Conservation (phyloP, 1,284 basidiomycete genomes). For the Leccinum subrobustum region DNA sequence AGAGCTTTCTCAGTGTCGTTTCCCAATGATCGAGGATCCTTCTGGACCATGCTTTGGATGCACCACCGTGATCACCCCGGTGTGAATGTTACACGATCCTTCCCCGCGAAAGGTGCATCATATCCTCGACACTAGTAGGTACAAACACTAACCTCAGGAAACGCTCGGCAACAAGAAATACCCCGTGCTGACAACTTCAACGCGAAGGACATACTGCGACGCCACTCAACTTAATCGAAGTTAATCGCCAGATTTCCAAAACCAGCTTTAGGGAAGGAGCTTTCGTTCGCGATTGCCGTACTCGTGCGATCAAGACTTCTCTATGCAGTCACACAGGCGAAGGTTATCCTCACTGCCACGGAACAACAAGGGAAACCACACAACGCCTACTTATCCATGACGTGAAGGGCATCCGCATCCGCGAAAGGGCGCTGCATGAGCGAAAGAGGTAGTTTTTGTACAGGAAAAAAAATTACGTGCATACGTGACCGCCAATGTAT, state of each 20-base stretch:
- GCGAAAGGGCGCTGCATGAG: background rate
- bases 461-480: constrained; percentile 16
- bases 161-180: constrained; percentile 14
- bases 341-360: constrained; percentile 15
- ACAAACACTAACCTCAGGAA: background rate
- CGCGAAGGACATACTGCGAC: background rate
- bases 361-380: constrained; percentile 18
- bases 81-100: background rate
- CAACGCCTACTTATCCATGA: constrained; percentile 28
- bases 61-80: background rate
- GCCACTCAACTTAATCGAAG: background rate
- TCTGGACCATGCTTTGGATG: background rate
- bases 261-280: background rate
- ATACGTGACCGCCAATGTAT: constrained; percentile 10
- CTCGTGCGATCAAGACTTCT: background rate
- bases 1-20: background rate
- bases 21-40: constrained; percentile 7
- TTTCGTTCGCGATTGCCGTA: background rate
- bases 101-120: constrained; percentile 2
- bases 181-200: background rate
- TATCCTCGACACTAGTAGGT: background rate
- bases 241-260: background rate
- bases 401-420: constrained; percentile 15
- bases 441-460: background rate
- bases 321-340: background rate